phyloP scores from a whole-genome alignment of 495 filamentous ascomycete genomes.

The Neurospora africana region DNA sequence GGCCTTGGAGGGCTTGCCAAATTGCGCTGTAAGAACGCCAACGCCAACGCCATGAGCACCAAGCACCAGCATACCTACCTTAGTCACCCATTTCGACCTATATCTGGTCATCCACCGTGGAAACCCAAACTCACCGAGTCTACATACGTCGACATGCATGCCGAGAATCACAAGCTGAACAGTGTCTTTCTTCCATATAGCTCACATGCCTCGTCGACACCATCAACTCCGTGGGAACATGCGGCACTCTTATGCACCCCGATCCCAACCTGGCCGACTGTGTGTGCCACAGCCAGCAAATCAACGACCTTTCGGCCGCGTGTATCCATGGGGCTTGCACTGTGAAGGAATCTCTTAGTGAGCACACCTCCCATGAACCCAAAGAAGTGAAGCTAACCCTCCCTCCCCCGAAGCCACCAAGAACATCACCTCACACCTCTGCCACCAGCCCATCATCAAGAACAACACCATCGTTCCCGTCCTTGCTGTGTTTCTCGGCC shows the following conservation, averaged over 20 bases:
- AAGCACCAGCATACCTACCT: not conserved
- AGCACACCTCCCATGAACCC: not conserved
- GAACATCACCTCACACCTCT: conserved; percentile 11
- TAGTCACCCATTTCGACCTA: not conserved
- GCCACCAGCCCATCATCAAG: not conserved
- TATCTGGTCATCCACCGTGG: not conserved
- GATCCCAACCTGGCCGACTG: conserved; percentile 6
- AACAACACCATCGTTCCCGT: conserved; percentile 9
- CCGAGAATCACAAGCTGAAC: not conserved
- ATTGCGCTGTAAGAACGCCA: conserved; percentile 6
- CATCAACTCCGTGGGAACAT: conserved; percentile 6
- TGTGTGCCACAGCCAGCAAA: conserved; percentile 8
- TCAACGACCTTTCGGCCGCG: not conserved
- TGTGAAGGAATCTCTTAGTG: conserved; percentile 12
- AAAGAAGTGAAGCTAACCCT: not conserved
- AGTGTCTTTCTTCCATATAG: conserved; percentile 1
- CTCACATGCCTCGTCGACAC: conserved; percentile 3
- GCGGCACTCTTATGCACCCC: not conserved
- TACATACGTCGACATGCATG: not conserved
- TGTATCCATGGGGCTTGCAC: conserved; percentile 13
- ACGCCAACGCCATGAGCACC: not conserved
- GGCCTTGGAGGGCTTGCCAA: not conserved
- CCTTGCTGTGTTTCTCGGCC: conserved; percentile 12
- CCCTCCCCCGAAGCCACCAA: conserved; percentile 10
- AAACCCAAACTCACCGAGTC: not conserved